Evolutionary conservation across 1,139 yeast species (phyloP), one percentile per base, ranked within the genome.

Genomic region (Pichia sp.): DNA sequence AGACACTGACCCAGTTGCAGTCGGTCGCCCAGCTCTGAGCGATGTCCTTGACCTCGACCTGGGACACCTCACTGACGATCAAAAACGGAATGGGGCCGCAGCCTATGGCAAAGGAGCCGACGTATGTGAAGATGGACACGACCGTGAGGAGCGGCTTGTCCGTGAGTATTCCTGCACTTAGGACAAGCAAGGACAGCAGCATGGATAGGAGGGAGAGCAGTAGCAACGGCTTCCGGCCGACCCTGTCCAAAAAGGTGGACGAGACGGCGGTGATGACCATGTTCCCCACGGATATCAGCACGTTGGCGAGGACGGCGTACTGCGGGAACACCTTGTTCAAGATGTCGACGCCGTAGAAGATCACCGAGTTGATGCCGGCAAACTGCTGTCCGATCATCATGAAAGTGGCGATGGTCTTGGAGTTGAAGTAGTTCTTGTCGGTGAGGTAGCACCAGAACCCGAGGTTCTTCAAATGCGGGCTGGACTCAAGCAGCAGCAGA

Each of bases 21-120:
- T 90, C 82, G 0, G 95, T 88, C 8, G 96, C 98, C 77, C 90
- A 85, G 66, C 96, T 85, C 70, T 93, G 99, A 1, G 98, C 97
- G 50, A 83, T 76, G 1, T 92, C 95, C 56, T 84, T 86, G 3
- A 93, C 95, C 54, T 81, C 81, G 1, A 81, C 75, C 56, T 90
- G 95, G 0, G 96, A 86, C 19, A 92, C 84, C 68, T 93, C 98
- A 8, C 96, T 82, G n/a, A 93, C 86, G 57, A 92, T 72, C 61
- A 92, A 73, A 71, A 92, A 92, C 38, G 99, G 98, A 52, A 93
- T 89, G 13, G 99, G 98, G 0, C 99, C 99, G 58, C 90, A 70
- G 0, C 99, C 99, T 49, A 87, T 73, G 0, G 97, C 98, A 73
- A 92, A 93, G 45, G 90, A 81, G 0, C 86, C 81, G 50, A 92